Conservation (phyloP, 768 basidiomycete genomes). For the Austroboletus eburneus region DNA sequence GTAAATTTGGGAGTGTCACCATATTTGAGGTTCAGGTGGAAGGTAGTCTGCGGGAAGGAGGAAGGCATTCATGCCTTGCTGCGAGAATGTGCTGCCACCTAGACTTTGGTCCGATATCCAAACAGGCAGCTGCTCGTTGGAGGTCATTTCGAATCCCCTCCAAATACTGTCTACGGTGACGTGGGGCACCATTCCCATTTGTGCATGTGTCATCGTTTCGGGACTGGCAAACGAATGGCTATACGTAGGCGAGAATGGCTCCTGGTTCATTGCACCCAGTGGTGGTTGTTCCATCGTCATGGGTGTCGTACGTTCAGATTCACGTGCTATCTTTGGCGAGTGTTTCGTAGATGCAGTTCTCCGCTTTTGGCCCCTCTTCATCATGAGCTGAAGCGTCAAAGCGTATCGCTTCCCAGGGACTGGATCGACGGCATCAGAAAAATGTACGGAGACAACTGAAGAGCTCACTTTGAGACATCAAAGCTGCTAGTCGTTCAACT, state of each 20-base stretch:
- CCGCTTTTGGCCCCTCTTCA: slow-evolving; percentile 71
- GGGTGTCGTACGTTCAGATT: slow-evolving; percentile 44
- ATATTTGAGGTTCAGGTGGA: slow-evolving; percentile 68
- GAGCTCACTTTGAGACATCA: slow-evolving; percentile 76
- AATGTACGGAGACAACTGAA: background rate
- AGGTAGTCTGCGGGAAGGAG: slow-evolving; percentile 72
- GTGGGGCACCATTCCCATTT: slow-evolving; percentile 27
- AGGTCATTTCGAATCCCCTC: slow-evolving; percentile 68
- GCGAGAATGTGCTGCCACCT: slow-evolving; percentile 70
- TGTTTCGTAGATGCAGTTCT: slow-evolving; percentile 50
- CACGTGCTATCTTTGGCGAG: slow-evolving; percentile 58
- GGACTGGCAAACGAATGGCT: slow-evolving; percentile 38
- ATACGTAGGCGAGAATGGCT: slow-evolving; percentile 57
- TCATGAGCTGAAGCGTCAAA: slow-evolving; percentile 82
- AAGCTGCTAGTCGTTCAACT: slow-evolving; percentile 70
- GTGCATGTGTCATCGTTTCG: slow-evolving; percentile 31
- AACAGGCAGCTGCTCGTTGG: slow-evolving; percentile 73
- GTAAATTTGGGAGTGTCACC: slow-evolving; percentile 39
- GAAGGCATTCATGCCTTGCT: slow-evolving; percentile 84
- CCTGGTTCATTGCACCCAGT: slow-evolving; percentile 35
- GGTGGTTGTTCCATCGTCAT: slow-evolving; percentile 46
- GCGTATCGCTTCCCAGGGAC: slow-evolving; percentile 94
- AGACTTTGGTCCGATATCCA: slow-evolving; percentile 85
- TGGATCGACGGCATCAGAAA: slow-evolving; percentile 29
- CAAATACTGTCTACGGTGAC: slow-evolving; percentile 59